Evolutionary conservation across 2,329 filamentous ascomycete species (phyloP).

Genomic region (Fusarium austroafricanum): DNA sequence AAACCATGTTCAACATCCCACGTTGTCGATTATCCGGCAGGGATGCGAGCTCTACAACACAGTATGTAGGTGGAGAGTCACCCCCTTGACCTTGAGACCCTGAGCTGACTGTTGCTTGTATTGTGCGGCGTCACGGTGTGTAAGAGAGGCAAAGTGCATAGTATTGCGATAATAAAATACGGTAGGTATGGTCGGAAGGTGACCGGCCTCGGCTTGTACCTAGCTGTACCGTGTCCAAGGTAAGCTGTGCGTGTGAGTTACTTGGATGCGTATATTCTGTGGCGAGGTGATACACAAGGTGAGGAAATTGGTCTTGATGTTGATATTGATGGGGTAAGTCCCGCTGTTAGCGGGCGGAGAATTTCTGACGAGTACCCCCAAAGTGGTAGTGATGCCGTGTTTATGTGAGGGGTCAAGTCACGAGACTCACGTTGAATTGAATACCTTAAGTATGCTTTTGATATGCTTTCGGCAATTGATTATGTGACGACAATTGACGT

Average conservation of each 20-base stretch:
- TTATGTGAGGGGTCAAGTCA: slow-evolving; percentile 2
- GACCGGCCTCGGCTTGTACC: slow-evolving; percentile 4
- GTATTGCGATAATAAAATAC: background rate
- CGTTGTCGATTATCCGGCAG: slow-evolving; percentile 20
- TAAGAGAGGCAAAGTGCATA: slow-evolving; percentile 34
- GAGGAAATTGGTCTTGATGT: background rate
- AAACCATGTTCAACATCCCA: slow-evolving; percentile 28
- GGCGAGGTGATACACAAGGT: slow-evolving; percentile 1
- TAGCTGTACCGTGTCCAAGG: background rate
- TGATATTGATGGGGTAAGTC: slow-evolving; percentile 19
- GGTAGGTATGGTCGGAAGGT: slow-evolving; percentile 5
- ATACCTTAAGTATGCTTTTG: background rate
- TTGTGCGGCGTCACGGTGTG: slow-evolving; percentile 5
- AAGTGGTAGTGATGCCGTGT: slow-evolving; percentile 29
- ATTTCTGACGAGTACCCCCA: slow-evolving; percentile 36
- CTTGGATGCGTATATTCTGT: slow-evolving; percentile 10
- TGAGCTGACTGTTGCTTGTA: slow-evolving; percentile 19
- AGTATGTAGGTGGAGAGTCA: slow-evolving; percentile 11
- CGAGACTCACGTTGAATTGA: background rate
- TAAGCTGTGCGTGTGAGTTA: slow-evolving; percentile 1
- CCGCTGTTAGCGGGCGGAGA: slow-evolving; percentile 22
- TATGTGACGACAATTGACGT: background rate
- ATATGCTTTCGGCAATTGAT: slow-evolving; percentile 3
- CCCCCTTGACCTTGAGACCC: background rate
- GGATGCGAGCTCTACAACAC: slow-evolving; percentile 2